phyloP scores from a whole-genome alignment of 176 grass and related monocot genomes.

The Cenchrus americanus region DNA sequence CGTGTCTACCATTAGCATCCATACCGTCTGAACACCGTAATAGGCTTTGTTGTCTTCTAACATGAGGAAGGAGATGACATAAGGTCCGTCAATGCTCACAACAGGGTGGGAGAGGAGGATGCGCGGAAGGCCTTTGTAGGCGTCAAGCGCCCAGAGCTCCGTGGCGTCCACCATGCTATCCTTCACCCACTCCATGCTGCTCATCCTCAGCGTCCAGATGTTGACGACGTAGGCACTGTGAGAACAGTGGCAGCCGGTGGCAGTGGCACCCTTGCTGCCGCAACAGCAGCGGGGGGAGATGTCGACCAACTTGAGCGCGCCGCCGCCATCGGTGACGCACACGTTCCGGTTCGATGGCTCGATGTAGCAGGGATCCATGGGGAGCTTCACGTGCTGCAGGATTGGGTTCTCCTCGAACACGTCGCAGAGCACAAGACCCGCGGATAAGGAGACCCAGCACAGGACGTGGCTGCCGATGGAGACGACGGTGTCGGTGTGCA shows the following conservation, averaged over 20 bases:
- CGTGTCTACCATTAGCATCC: not conserved
- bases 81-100: not conserved
- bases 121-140: not conserved
- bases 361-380: no score
- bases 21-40: accelerated
- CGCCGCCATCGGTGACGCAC: not conserved
- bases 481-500: not conserved
- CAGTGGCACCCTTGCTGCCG: not conserved
- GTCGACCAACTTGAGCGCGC: not conserved
- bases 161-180: not conserved
- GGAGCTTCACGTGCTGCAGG: not conserved
- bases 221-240: not conserved
- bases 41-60: not conserved
- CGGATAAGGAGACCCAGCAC: not conserved
- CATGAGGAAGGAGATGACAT: not conserved
- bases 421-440: not conserved
- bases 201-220: not conserved
- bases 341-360: not conserved
- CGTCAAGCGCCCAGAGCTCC: not conserved
- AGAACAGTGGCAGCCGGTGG: not conserved
- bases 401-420: not conserved
- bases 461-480: not conserved
- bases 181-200: not conserved
- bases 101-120: not conserved
- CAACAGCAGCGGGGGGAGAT: not conserved